Conservation (phyloP, 139 green algal species). For the Spirogloea muscicola region DNA sequence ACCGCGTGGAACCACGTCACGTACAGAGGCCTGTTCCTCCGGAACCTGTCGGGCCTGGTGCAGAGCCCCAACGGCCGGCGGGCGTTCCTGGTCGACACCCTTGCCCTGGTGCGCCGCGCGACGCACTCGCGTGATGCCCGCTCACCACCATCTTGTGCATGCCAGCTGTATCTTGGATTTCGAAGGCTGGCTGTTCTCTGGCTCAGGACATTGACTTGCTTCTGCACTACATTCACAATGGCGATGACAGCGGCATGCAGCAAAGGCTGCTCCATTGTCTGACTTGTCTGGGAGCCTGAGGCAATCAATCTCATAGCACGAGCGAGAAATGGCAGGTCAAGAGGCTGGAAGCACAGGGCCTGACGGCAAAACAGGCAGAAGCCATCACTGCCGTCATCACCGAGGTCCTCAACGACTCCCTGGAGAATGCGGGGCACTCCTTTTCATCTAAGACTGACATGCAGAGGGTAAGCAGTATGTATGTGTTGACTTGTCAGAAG, state of each 20-base stretch:
- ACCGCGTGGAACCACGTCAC: no score
- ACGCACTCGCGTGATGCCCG: background rate
- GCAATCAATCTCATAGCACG: background rate
- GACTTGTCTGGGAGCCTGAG: background rate
- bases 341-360: slow-evolving; percentile 35
- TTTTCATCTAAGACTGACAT: slow-evolving; percentile 39
- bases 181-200: no score
- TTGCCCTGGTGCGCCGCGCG: slow-evolving; percentile 14
- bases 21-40: no score
- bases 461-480: slow-evolving; percentile 17
- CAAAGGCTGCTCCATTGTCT: background rate
- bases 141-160: slow-evolving; percentile 9
- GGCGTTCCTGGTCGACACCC: slow-evolving; percentile 23
- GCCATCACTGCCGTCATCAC: slow-evolving; percentile 42
- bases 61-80: slow-evolving; percentile 11
- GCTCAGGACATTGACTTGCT: no score
- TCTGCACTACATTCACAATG: no score
- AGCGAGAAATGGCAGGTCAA: slow-evolving; percentile 19
- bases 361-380: slow-evolving; percentile 43
- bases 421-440: slow-evolving; percentile 26
- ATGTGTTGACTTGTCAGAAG: no score
- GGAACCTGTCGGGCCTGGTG: no score
- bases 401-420: slow-evolving; percentile 40
- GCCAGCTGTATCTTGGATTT: background rate
- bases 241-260: background rate